A percentile compares a stretch with the other conserved stretches of the same genome.
Conservation (phyloP, 2,329 filamentous ascomycete species). For the Penicillium sp. region DNA sequence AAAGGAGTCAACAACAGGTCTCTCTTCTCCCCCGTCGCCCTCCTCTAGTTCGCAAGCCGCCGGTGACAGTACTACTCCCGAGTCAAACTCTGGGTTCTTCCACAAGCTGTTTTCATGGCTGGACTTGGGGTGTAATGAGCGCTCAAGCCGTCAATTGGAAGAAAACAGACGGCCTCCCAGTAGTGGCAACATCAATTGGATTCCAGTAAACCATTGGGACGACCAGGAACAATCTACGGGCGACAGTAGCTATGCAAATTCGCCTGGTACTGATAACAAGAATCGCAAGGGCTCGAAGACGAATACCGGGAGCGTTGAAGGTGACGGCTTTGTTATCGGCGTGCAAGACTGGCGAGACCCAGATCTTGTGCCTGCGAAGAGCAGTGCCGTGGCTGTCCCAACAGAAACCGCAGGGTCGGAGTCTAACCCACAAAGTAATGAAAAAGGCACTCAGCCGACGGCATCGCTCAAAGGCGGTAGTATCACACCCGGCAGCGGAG, state of each 20-base stretch:
- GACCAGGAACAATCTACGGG: constrained; percentile 47
- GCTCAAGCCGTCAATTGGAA: constrained; percentile 35
- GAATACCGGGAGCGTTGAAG: constrained; percentile 37
- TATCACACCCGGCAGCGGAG: constrained; percentile 73
- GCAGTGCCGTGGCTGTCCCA: constrained; percentile 28
- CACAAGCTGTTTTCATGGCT: constrained; percentile 51
- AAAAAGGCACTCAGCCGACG: constrained; percentile 35
- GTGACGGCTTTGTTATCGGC: constrained; percentile 78
- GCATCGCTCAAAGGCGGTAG: constrained; percentile 64
- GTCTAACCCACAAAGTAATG: constrained; percentile 36
- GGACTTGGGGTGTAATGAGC: constrained; percentile 42
- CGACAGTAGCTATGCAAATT: constrained; percentile 1
- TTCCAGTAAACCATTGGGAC: constrained; percentile 69
- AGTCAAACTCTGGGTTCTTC: constrained; percentile 43
- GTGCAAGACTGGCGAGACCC: constrained; percentile 86
- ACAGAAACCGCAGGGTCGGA: constrained; percentile 32
- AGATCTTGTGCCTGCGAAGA: constrained; percentile 63
- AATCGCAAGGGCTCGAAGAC: constrained; percentile 30
- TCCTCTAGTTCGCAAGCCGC: constrained; percentile 34
- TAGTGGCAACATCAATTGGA: constrained; percentile 77
- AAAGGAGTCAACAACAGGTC: constrained; percentile 36
- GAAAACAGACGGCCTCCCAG: constrained; percentile 70
- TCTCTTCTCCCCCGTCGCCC: constrained; percentile 36
- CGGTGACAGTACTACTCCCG: constrained; percentile 25
- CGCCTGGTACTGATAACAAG: constrained; percentile 27